Percentiles rank a stretch among this genome's conserved stretches.
These are phyloP conservation scores for Pyrrhoderma lamaoense DNA, from an alignment of 1,284 basidiomycete genomes.

Conservation along the genomic window DNA sequence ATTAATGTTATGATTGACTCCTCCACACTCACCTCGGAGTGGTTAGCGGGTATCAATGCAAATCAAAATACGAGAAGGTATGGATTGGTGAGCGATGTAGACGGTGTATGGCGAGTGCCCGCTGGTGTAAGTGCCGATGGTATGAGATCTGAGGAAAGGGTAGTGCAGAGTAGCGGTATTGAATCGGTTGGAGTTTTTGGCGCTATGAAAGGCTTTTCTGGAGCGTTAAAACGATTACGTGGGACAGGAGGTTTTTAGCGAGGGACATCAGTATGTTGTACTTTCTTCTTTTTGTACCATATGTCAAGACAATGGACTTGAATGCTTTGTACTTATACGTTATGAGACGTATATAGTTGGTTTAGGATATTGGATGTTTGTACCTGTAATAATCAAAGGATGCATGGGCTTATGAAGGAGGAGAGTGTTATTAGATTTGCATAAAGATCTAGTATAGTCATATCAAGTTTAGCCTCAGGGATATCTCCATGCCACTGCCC, in stretches of 20 bases:
- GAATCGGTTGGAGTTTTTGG: slow-evolving; percentile 19
- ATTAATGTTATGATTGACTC: slow-evolving; percentile 73
- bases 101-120: slow-evolving; percentile 49
- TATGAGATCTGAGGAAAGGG: slow-evolving; percentile 17
- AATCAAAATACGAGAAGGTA: slow-evolving; percentile 53
- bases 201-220: slow-evolving; percentile 20
- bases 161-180: slow-evolving; percentile 18
- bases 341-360: too few species aligned
- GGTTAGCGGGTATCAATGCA: slow-evolving; percentile 42
- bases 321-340: too few species aligned
- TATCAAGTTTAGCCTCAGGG: too few species aligned
- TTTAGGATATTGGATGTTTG: too few species aligned
- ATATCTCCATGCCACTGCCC: too few species aligned
- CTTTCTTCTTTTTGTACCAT: too few species aligned
- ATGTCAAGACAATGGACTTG: too few species aligned
- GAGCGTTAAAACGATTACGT: slow-evolving; percentile 20
- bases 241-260: slow-evolving; percentile 15
- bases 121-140: slow-evolving; percentile 24
- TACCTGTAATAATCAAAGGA: too few species aligned
- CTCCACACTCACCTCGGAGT: slow-evolving; percentile 39
- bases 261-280: not conserved
- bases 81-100: slow-evolving; percentile 37
- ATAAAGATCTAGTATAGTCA: too few species aligned
- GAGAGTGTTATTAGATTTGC: too few species aligned
- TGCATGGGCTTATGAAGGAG: too few species aligned